These are phyloP conservation scores for Microbotryum scabiosae DNA, from an alignment of 1,284 basidiomycete genomes.

Conservation along the genomic window DNA sequence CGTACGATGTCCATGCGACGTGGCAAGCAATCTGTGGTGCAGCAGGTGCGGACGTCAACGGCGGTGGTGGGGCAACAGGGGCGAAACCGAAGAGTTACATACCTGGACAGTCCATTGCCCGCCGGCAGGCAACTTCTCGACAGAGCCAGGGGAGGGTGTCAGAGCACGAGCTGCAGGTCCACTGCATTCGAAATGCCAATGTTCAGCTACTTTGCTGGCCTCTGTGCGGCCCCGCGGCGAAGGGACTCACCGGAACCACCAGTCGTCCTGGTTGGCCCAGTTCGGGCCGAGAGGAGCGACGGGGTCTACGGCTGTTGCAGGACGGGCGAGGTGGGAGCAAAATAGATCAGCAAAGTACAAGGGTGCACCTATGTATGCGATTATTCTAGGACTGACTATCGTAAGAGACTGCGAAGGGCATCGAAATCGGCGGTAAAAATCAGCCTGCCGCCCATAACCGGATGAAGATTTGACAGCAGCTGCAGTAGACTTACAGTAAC, in stretches of 20 bases:
- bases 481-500: too few species aligned
- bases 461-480: too few species aligned
- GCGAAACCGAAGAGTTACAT: background rate
- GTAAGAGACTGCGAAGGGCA: too few species aligned
- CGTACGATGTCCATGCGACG: background rate
- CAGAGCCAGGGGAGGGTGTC: background rate
- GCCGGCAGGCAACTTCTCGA: slow-evolving; percentile 1
- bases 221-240: too few species aligned
- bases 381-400: too few species aligned
- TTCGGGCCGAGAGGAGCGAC: background rate
- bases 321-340: background rate
- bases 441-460: too few species aligned
- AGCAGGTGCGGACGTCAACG: background rate
- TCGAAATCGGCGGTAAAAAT: too few species aligned
- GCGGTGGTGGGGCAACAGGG: background rate
- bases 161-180: background rate
- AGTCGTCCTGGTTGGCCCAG: background rate
- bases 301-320: background rate
- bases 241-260: background rate
- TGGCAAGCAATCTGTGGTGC: background rate
- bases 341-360: background rate
- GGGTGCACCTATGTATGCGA: background rate
- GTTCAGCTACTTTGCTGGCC: too few species aligned
- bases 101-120: background rate
- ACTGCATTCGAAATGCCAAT: background rate